Evolutionary conservation across 345 rosid species (phyloP).

Genomic region (Eucalyptus marginata): DNA sequence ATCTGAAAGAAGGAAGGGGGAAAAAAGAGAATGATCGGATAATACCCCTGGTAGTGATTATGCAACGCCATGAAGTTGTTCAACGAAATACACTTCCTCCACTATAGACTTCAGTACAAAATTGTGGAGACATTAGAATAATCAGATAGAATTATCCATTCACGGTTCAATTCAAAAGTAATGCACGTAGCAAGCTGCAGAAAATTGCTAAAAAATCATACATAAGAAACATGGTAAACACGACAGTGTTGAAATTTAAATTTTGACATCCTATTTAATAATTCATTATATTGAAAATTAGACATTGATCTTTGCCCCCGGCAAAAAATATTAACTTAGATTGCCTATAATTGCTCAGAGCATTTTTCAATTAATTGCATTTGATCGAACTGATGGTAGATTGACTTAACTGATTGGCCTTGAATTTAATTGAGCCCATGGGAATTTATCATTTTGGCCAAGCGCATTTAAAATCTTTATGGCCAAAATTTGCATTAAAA

Average conservation of each 20-base stretch:
- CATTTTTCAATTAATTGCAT: no score
- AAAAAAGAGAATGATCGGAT: background rate
- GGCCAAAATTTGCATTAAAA: no score
- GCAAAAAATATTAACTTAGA: no score
- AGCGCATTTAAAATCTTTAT: no score
- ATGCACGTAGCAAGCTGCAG: background rate
- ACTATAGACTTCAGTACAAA: conserved; percentile 43
- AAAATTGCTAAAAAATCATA: background rate
- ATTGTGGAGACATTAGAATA: background rate
- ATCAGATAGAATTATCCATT: background rate
- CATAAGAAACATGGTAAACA: background rate
- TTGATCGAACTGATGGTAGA: no score
- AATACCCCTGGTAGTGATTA: conserved; percentile 66
- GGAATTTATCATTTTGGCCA: no score
- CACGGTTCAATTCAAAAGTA: background rate
- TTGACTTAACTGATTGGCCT: no score
- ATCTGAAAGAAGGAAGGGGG: background rate
- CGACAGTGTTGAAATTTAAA: background rate
- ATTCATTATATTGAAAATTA: no score
- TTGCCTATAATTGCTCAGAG: no score
- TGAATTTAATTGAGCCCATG: no score
- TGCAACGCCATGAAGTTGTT: conserved; percentile 66
- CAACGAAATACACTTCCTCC: conserved; percentile 56
- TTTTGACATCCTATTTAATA: no score
- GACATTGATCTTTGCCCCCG: no score